Base-by-base conservation (phyloP, 129 eudicot genomes). In the Chrysanthemum lavandulifolium region DNA sequence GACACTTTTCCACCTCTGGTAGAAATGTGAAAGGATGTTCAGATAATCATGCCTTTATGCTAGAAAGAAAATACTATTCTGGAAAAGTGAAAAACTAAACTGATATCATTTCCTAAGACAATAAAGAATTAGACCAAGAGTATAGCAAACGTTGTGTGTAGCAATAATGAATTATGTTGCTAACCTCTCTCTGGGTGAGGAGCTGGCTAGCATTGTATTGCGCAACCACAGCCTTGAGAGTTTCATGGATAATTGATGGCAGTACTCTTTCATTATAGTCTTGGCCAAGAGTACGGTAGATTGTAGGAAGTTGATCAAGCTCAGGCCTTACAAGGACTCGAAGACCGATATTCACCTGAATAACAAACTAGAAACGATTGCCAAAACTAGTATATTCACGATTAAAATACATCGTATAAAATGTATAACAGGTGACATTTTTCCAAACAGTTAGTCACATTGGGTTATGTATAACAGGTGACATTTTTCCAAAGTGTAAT, bases 201-300 rank as follows among this genome's bases (percentile, higher is more conserved):
- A 86, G 85, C 65, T 86, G 85, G 78, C 87, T 83, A 65, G 91
- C 91, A 74, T 86, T 81, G 75, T 83, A 83, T 52, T 83, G 91
- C 2, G 91, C 91, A 77, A 86, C 91, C n/a, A 86, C 91, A 67
- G 86, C 78, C 59, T 83, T 86, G 68, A 86, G 55, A 71, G 84
- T 83, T 76, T 86, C 91, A 72, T 86, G 83, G 31, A 83, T 86
- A 43, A 86, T 80, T 16, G 91, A 86, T 83, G 91, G 87, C 31
- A 86, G 51, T 7, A 86, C 87, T 73, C 86, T 77, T 45, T 86
- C 91, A 23, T 83, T 78, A 48, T 83, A 86, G 79, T 86, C 80
- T 51, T 77, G 82, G 53, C 91, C 88, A 54, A 86, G 86, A 19
- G 84, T 83, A 11, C 85, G 80, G 23, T 86, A 86, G 45, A 86